phyloP scores from a whole-genome alignment of 495 filamentous ascomycete genomes.

The Neurospora sp. region DNA sequence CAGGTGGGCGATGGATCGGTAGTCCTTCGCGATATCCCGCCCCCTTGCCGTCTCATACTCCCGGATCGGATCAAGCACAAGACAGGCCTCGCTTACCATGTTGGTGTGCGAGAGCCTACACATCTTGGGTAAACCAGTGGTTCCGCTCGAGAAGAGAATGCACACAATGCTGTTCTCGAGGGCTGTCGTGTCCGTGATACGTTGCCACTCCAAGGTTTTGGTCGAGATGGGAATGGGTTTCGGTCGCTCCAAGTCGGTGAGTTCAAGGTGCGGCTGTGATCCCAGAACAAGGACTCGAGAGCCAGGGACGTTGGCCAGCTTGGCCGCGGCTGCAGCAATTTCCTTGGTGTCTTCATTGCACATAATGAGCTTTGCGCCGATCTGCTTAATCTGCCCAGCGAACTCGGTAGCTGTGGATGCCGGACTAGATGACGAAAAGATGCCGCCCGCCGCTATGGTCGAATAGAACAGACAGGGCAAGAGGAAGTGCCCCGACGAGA shows the following conservation, averaged over 20 bases:
- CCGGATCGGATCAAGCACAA: constrained; percentile 10
- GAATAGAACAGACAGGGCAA: constrained; percentile 38
- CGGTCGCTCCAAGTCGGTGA: neutral
- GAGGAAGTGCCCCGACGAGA: constrained; percentile 39
- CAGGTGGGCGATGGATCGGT: constrained; percentile 40
- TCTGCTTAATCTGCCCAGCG: constrained; percentile 30
- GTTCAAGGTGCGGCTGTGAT: constrained; percentile 7
- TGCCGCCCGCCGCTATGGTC: constrained; percentile 39
- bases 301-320: constrained; percentile 42
- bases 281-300: constrained; percentile 25
- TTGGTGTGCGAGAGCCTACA: constrained; percentile 67
- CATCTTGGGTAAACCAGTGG: constrained; percentile 74
- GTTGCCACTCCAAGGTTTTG: constrained; percentile 27
- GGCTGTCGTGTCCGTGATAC: constrained; percentile 32
- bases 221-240: neutral
- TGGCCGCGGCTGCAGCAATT: constrained; percentile 50
- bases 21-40: neutral
- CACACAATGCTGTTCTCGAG: constrained; percentile 35
- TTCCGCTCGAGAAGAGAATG: constrained; percentile 80
- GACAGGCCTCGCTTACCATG: constrained; percentile 36
- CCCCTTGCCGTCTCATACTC: neutral
- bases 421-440: constrained; percentile 37
- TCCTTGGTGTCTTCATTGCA: constrained; percentile 39
- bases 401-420: constrained; percentile 34
- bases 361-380: constrained; percentile 43